Evolutionary conservation across 2,329 filamentous ascomycete genomes (phyloP), one percentile per base, ranked within the genome.

Genomic region (Talaromyces sp.): DNA sequence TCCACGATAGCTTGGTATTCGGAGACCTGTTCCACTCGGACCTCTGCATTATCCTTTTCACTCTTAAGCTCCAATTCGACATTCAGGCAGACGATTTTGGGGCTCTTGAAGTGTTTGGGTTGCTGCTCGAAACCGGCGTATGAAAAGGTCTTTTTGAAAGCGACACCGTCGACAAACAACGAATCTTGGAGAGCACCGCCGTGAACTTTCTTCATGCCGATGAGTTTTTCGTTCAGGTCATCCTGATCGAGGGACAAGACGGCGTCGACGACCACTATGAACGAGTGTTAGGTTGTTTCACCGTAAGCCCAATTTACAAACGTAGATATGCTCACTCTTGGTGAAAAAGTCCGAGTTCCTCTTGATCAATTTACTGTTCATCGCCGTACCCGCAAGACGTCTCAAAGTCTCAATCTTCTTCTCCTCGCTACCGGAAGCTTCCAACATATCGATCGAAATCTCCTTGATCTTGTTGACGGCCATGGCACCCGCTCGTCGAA

Each of bases 351-450:
- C 86, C 35, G 95, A 90, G 81, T 99, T 98, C 73, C 93, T 86
- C 86, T 98, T 96, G 76, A 99, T 98, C 70, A 99, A 83, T 84
- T 99, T 99, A 85, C 93, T 97, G 78, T 93, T 98, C 95, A 99
- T 99, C 70, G 95, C 95, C 31, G 95, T 99, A 39, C 86, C 92
- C 33, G 95, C 95, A 70, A 99, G 83, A 80, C 96, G 96, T 76
- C 83, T 80, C 65, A 99, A 84, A 46, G 93, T 98, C 70, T 97
- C 93, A 70, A 91, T 87, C 79, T 89, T 90, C 81, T 93, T 96
- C 66, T 85, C 86, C 78, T 96, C 92, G 79, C 90, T 93, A 64
- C 83, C 86, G 76, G 87, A 85, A 61, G 92, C 93, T 79, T 88
- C 88, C 52, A 76, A 72, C 68, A 76, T 75, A 64, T 79, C 76